Evolutionary conservation across 495 filamentous ascomycete genomes (phyloP).

Genomic region (Thozetella sp.): DNA sequence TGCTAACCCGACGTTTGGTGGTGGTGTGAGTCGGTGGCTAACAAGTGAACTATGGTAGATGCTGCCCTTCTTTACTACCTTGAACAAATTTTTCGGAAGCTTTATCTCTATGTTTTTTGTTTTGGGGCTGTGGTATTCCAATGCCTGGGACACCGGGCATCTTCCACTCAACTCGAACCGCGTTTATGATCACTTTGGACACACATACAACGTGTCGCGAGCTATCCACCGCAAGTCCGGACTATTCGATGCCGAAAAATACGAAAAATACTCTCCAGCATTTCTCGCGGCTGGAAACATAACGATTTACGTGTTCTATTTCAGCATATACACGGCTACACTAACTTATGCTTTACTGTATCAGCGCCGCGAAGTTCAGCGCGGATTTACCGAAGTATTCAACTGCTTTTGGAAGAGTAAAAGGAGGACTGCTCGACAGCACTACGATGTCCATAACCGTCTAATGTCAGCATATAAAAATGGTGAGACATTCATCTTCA

Average conservation of each 20-base stretch:
- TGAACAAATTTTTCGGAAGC: constrained; percentile 37
- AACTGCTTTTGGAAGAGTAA: constrained; percentile 24
- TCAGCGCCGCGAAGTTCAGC: constrained; percentile 38
- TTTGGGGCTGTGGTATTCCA: constrained; percentile 34
- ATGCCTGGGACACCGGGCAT: constrained; percentile 37
- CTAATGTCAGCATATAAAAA: constrained; percentile 40
- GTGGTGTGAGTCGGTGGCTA: no score
- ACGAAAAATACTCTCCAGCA: constrained; percentile 38
- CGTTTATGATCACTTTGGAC: constrained; percentile 36
- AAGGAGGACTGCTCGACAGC: constrained; percentile 11
- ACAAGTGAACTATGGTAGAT: constrained; percentile 13
- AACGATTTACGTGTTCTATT: constrained; percentile 37
- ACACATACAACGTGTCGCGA: constrained; percentile 33
- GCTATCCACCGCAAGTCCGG: constrained; percentile 34
- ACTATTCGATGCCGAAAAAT: constrained; percentile 33
- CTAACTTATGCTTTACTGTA: constrained; percentile 37
- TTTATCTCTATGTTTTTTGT: constrained; percentile 28
- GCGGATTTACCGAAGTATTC: constrained; percentile 35
- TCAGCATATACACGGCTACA: constrained; percentile 38
- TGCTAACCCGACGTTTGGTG: no score
- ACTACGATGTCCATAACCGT: constrained; percentile 35
- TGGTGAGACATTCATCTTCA: neutral
- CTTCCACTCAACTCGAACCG: constrained; percentile 39
- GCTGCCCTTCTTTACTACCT: constrained; percentile 44
- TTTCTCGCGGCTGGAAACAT: constrained; percentile 36